These are phyloP conservation scores for Diplodia corticola DNA, from an alignment of 2,329 filamentous ascomycete species.

Conservation along the genomic window DNA sequence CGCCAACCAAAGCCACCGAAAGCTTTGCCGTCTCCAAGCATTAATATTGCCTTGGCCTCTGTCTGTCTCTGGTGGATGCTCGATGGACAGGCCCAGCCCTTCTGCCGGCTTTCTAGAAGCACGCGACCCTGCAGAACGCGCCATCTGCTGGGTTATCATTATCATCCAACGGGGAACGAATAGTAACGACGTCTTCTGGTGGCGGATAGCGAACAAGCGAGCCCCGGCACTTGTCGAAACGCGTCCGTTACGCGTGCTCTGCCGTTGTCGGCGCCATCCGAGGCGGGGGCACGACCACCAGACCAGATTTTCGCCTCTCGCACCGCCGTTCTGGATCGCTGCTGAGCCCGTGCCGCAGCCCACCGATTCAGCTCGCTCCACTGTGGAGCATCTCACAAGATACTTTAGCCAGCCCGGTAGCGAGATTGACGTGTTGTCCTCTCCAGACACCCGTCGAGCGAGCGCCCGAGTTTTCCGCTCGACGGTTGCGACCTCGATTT, in stretches of 20 bases:
- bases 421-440: neutral
- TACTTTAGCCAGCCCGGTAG: neutral
- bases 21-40: slow-evolving; percentile 1
- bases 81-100: neutral
- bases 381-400: neutral
- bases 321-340: neutral
- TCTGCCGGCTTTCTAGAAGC: slow-evolving; percentile 6
- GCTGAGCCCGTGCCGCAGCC: slow-evolving; percentile 3
- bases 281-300: no score
- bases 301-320: neutral
- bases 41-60: neutral
- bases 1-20: neutral
- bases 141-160: neutral
- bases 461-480: neutral
- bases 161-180: neutral
- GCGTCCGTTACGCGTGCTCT: neutral
- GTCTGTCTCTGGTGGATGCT: no score
- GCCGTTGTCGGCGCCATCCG: neutral
- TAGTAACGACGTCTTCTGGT: no score
- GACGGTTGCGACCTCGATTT: neutral
- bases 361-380: slow-evolving; percentile 4
- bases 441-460: neutral
- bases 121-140: neutral
- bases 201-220: no score
- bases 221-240: neutral